A percentile compares a stretch with the other conserved stretches of the same genome.
Conservation (phyloP, 1,284 basidiomycete species). For the Caloboletus firmus region DNA sequence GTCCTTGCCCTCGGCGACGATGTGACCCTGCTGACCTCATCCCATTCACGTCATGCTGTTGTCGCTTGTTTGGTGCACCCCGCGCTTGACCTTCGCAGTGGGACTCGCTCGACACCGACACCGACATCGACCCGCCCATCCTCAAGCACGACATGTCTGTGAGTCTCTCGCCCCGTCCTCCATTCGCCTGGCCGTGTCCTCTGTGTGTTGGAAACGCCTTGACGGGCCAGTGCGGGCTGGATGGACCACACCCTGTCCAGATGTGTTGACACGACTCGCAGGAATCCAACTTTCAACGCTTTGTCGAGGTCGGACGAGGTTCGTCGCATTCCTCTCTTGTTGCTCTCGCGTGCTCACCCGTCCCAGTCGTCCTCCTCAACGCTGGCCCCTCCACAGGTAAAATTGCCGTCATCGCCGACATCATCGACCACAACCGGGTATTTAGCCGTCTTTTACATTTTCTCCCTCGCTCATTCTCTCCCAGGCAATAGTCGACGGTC, state of each 20-base stretch:
- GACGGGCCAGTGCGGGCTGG: conserved; percentile 9
- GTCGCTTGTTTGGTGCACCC: conserved; percentile 11
- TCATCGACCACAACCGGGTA: conserved; percentile 99
- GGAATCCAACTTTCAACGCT: conserved; percentile 92
- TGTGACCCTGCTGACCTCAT: conserved; percentile 12
- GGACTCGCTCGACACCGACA: neutral
- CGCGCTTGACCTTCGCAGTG: neutral
- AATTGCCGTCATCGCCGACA: conserved; percentile 95
- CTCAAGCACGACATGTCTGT: conserved; percentile 24
- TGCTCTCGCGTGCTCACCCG: neutral
- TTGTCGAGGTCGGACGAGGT: conserved; percentile 97
- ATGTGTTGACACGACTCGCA: conserved; percentile 28
- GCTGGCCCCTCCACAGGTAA: conserved; percentile 61
- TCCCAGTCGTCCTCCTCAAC: conserved; percentile 89
- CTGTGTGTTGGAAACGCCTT: fast-evolving
- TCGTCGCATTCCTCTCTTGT: conserved; percentile 23
- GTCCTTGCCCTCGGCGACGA: neutral
- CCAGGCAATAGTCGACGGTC: conserved; percentile 95
- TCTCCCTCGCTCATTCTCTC: neutral
- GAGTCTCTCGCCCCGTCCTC: conserved; percentile 4
- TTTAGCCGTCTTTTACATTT: neutral
- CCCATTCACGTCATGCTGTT: conserved; percentile 14
- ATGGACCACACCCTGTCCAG: conserved; percentile 6
- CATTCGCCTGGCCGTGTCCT: neutral
- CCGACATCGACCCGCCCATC: neutral